A percentile compares a stretch with the other conserved stretches of the same genome.
These are phyloP conservation scores for Roridomyces roridus DNA, from an alignment of 768 basidiomycete species.

Conservation along the genomic window DNA sequence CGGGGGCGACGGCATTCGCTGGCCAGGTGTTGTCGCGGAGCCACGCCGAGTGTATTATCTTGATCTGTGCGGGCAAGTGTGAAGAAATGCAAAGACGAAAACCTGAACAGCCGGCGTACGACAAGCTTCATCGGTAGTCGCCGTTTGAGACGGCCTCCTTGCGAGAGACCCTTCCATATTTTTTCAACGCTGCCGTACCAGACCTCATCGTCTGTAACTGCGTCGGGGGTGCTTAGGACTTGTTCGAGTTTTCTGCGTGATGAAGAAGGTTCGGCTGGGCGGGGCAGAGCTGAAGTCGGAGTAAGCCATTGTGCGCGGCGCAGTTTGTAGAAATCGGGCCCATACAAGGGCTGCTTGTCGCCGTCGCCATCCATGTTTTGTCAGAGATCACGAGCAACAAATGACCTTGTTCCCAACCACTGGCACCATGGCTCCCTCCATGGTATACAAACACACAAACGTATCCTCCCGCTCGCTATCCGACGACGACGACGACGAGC, in stretches of 20 bases:
- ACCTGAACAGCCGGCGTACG: slow-evolving; percentile 47
- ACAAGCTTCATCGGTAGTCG: slow-evolving; percentile 68
- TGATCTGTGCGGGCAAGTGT: slow-evolving; percentile 53
- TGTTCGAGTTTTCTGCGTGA: slow-evolving; percentile 57
- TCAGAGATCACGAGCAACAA: too few relatives aligned
- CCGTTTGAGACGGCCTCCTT: slow-evolving; percentile 63
- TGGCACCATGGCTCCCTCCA: slow-evolving; percentile 45
- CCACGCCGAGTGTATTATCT: slow-evolving; percentile 78
- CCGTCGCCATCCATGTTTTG: too few relatives aligned
- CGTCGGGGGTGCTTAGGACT: slow-evolving; percentile 52
- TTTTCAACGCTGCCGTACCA: slow-evolving; percentile 65
- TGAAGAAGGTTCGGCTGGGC: slow-evolving; percentile 34
- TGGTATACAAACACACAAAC: slow-evolving; percentile 60
- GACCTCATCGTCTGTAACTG: slow-evolving; percentile 52
- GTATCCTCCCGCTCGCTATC: slow-evolving; percentile 83
- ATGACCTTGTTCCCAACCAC: slow-evolving; percentile 31
- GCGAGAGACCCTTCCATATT: slow-evolving; percentile 67
- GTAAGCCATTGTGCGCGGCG: slow-evolving; percentile 69
- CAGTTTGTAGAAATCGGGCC: slow-evolving; percentile 66
- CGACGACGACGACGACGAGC: slow-evolving; percentile 72
- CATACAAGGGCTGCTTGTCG: slow-evolving; percentile 39
- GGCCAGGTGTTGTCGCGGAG: slow-evolving; percentile 82
- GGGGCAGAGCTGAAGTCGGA: slow-evolving; percentile 30
- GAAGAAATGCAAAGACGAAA: slow-evolving; percentile 21
- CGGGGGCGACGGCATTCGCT: slow-evolving; percentile 59